Evolutionary conservation across 257 asterid species (phyloP), one percentile per base, ranked within the genome.

Genomic region (Ajuga chamaepitys): DNA sequence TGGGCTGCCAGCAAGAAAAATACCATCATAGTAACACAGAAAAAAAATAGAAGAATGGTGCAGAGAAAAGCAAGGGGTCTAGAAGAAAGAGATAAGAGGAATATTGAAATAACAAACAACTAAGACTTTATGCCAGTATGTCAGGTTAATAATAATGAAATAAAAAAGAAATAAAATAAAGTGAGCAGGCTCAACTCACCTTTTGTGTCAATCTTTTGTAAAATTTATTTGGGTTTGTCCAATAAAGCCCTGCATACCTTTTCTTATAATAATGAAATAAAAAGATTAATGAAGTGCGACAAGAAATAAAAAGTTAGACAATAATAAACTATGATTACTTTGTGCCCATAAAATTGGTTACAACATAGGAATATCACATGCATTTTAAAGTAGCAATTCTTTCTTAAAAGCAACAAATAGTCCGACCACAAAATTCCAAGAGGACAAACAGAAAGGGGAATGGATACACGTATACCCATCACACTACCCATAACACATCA

Each of bases 181-280:
- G n/a, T n/a, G n/a, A n/a, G n/a, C n/a, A n/a, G n/a, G n/a, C n/a
- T n/a, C n/a, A n/a, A n/a, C n/a, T n/a, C n/a, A n/a, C n/a, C n/a
- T 86, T 93, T 93, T 14, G 95, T 85, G 71, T 93, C 97, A 96
- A 93, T 93, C 81, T 89, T 93, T n/a, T n/a, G 84, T 93, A 97
- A 70, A 80, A 86, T 75, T 89, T 93, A 72, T 81, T 74, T 47
- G 95, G 96, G 80, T 84, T 93, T 73, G 99, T 89, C 99, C 99
- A 93, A 69, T 84, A 77, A 72, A 93, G 99, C 62, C 99, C 99
- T 76, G 99, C 99, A 74, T 93, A 93, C 74, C 99, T 93, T 90
- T 93, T n/a, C n/a, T n/a, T n/a, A n/a, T n/a, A n/a, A n/a, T n/a
- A n/a, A n/a, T n/a, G n/a, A n/a, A n/a, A n/a, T n/a, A n/a, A n/a